A percentile compares a stretch with the other conserved stretches of the same genome.
Evolutionary conservation across 73 alveolate genomes (phyloP).

Genomic region (Paramecium biaurelia): DNA sequence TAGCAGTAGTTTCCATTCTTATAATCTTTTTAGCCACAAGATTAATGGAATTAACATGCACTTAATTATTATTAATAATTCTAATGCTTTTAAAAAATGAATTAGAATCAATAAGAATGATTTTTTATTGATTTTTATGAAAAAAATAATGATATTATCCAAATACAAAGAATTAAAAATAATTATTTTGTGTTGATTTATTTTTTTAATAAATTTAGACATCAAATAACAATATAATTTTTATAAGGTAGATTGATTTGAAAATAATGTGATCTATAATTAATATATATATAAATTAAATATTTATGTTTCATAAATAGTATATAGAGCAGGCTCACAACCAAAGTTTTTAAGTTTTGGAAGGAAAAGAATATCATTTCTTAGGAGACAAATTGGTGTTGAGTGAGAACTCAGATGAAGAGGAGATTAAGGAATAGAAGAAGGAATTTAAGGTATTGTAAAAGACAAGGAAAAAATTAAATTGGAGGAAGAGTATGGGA

Average conservation of each 20-base stretch:
- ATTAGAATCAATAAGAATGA: not conserved
- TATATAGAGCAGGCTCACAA: not conserved
- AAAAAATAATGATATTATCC: not conserved
- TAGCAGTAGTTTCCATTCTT: not conserved
- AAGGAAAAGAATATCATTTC: not conserved
- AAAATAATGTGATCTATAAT: not conserved
- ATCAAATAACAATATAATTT: not conserved
- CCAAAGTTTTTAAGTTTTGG: not conserved
- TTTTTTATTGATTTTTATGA: not conserved
- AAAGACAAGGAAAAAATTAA: not conserved
- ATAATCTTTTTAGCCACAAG: not conserved
- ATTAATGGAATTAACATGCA: not conserved
- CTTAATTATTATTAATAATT: not conserved
- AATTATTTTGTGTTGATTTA: not conserved
- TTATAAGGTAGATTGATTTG: not conserved
- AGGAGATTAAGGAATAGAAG: not conserved
- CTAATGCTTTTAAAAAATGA: not conserved
- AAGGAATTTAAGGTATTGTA: not conserved
- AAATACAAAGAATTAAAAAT: not conserved
- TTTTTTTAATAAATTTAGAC: not conserved
- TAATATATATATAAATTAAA: not conserved
- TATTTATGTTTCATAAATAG: not conserved
- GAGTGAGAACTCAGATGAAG: constrained; percentile 17
- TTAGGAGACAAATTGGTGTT: not conserved
- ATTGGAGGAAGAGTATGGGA: constrained; percentile 2